Evolutionary conservation across 371 early-diverging fungal genomes (phyloP), one percentile per base, ranked within the genome.

Genomic region (Circinella umbellata): DNA sequence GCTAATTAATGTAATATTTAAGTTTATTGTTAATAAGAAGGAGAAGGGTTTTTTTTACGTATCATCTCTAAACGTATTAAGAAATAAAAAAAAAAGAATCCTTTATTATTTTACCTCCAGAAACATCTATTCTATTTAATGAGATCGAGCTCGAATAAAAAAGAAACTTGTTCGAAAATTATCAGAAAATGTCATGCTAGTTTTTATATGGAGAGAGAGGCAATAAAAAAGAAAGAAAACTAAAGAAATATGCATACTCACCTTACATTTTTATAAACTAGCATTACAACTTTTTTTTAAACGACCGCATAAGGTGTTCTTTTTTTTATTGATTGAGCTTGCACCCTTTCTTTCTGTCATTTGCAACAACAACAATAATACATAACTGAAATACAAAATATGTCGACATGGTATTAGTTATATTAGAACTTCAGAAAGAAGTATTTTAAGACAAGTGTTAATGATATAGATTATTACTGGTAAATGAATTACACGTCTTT

Each of bases 91-190:
- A n/a, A n/a, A n/a, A n/a, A n/a, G n/a, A n/a, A n/a, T n/a, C n/a
- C n/a, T n/a, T n/a, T n/a, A n/a, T 47, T 42, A 80, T 80, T 27
- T 68, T 70, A 11, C 80, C 80, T 54, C 64, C 73, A 47, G 68
- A 60, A 0, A 80, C 81, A 55, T 80, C 81, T 7, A 78, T 20
- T 1, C 74, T 60, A 76, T 74, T 3, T 60, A 13, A 14, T 68
- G 67, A n/a, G 57, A 47, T 65, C 74, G 72, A 42, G 76, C 73
- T 27, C 78, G 69, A 27, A 80, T 76, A 68, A 76, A 80, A 53
- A 80, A 80, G 72, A 80, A 80, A 7, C 81, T 78, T 15, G 66
- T 14, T 2, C 78, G 78, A 39, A 80, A 80, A n/a, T 78, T 61
- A 3, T 62, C 63, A 38, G 17, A 10, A 47, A 62, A 62, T 3